A percentile compares a stretch with the other conserved stretches of the same genome.
Conservation (phyloP, 1,139 yeast genomes). For the Scheffersomyces illinoinensis region DNA sequence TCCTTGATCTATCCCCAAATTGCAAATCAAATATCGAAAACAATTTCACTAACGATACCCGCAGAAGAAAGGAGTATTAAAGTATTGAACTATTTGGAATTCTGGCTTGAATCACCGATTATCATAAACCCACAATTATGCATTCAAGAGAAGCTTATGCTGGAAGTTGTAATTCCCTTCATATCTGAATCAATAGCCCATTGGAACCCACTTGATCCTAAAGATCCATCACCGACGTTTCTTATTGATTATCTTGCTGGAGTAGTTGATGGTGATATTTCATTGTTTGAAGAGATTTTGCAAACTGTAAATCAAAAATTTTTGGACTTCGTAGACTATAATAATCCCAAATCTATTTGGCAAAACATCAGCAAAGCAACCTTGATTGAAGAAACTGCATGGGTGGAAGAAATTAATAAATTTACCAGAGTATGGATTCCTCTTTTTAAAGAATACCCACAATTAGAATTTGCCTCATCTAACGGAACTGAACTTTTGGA, state of each 20-base stretch:
- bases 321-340: conserved; percentile 11
- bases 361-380: neutral
- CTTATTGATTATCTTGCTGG: conserved; percentile 20
- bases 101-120: conserved; percentile 17
- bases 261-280: conserved; percentile 14
- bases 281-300: conserved; percentile 12
- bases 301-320: conserved; percentile 12
- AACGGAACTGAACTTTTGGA: neutral
- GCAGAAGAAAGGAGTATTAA: neutral
- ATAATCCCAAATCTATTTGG: conserved; percentile 19
- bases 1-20: conserved; percentile 8
- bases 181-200: conserved; percentile 9
- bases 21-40: neutral
- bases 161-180: conserved; percentile 19
- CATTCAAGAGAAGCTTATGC: conserved; percentile 13
- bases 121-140: conserved; percentile 14
- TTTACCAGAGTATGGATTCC: neutral
- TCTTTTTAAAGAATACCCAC: neutral
- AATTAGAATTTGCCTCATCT: neutral
- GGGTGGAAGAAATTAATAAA: neutral
- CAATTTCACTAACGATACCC: neutral
- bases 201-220: conserved; percentile 15
- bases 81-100: neutral
- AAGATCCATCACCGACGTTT: conserved; percentile 7
- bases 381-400: neutral